Base-by-base conservation (phyloP, 257 asterid species). In the Salvia miltiorrhiza region DNA sequence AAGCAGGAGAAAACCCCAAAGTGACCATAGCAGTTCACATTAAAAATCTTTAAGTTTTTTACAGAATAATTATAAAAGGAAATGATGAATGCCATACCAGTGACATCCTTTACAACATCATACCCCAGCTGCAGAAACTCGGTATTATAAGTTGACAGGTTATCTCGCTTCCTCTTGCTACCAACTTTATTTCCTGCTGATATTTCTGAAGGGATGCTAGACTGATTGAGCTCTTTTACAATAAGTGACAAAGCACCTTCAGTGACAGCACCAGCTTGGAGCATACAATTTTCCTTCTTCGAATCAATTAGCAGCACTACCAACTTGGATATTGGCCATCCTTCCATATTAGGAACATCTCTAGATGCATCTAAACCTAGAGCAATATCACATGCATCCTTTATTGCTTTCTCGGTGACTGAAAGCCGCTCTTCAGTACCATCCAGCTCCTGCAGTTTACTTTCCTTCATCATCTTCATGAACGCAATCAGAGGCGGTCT, bases 261-360 rank as follows among this genome's bases (percentile, higher is more conserved):
- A 50, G 88, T 77, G 70, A 75, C 54, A 44, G 79, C 49, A 68
- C 77, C 45, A 82, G 60, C 81, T 72, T 23, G 73, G 32, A 86
- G 85, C 69, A 65, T 61, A 28, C 90, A 86, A 4, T 76, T 75
- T 47, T 86, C 87, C 70, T 75, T 80, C 33, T 72, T 75, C 6
- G 88, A 73, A 83, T 90, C 92, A 28, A 90, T 37, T 26, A 90
- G 74, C 66, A 90, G 44, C 21, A 88, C 93, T 0, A 85, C 82
- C 53, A 85, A 87, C 77, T 85, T 82, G 5, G 82, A 75, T 56
- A 84, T 63, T 7, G 78, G 86, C 90, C 89, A 88, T 39, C 71
- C 81, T 70, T 79, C 78, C 40, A 24, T 53, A 30, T 73, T 53
- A 1, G 87, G 90, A 24, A 63, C 63, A 63, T 82, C 79, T 64